These are phyloP conservation scores for Colletotrichum navitas DNA, from an alignment of 2,329 filamentous ascomycete species.

Conservation along the genomic window DNA sequence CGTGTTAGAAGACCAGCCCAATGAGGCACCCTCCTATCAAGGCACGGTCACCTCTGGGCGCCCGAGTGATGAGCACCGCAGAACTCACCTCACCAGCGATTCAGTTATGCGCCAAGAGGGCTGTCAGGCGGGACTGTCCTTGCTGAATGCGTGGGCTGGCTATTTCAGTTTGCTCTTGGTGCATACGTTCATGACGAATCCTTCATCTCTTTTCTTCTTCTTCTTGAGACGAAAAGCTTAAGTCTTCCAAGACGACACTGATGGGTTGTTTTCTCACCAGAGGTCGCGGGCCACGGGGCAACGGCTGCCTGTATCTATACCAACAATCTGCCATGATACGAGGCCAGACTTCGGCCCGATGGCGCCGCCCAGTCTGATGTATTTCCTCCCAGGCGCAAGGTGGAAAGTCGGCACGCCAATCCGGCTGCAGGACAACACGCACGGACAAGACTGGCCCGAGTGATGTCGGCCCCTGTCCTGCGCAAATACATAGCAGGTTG, in stretches of 20 bases:
- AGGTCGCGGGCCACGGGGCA: no score
- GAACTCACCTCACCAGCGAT: slow-evolving; percentile 16
- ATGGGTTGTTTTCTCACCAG: background rate
- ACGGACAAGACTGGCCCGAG: slow-evolving; percentile 2
- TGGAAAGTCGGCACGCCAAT: background rate
- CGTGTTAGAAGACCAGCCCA: background rate
- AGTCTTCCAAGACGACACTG: slow-evolving; percentile 16
- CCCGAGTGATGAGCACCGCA: background rate
- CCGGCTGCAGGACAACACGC: slow-evolving; percentile 6
- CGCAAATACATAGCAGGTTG: slow-evolving; percentile 1
- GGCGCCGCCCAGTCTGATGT: no score
- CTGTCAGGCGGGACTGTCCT: slow-evolving; percentile 13
- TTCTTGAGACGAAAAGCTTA: slow-evolving; percentile 19
- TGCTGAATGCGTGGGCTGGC: slow-evolving; percentile 10
- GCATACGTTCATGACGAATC: slow-evolving; percentile 5
- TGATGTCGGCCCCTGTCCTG: slow-evolving; percentile 14
- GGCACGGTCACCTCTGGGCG: slow-evolving; percentile 19
- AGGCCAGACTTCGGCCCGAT: background rate
- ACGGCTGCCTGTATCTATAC: background rate
- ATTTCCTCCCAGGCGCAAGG: no score
- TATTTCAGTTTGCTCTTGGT: slow-evolving; percentile 23
- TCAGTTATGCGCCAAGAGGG: slow-evolving; percentile 2
- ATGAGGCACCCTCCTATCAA: slow-evolving; percentile 4
- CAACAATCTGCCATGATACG: background rate
- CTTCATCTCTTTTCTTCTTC: slow-evolving; percentile 19